Evolutionary conservation across 805 yeast species (phyloP), one percentile per base, ranked within the genome.

Genomic region (Schwanniomyces vanrijiae): DNA sequence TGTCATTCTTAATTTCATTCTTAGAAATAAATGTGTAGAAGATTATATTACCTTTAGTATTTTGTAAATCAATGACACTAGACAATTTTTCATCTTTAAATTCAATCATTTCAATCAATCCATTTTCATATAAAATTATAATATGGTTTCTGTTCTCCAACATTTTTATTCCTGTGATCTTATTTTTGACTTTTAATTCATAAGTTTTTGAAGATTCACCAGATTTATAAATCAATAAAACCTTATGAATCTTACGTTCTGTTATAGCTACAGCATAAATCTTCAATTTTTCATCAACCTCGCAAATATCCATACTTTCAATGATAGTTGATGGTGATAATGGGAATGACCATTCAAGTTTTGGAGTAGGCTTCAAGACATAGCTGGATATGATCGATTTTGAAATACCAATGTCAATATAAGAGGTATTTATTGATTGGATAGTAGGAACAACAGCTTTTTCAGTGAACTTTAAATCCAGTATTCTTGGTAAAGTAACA

Each of bases 311-410:
- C 65, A 80, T 58, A 40, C 74, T 59, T 40, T 73, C 72, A 18
- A 78, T 74, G 2, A 64, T 49, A 16, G 76, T 64, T 22, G 70
- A 66, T 5, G 84, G 84, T 16, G 80, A 69, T 40, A 80, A 65
- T 18, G 84, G 76, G 55, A 71, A 68, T 3, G 83, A 76, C 84
- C 84, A 80, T 34, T 73, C 64, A 60, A 80, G 63, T 49, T 75
- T 78, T n/a, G 85, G 85, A 11, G 82, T 71, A 14, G 85, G 85
- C 54, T 71, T 76, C 43, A 78, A 72, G 29, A 80, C 65, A 55
- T 74, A 78, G 31, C 78, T 71, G 25, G 81, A 77, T 35, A 80
- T 66, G 53, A 71, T 73, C 33, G 83, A 79, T 43, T 80, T 81
- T 47, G 80, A 74, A 40, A 80, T 71, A n/a, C 79, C 83, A 41